A percentile compares a stretch with the other conserved stretches of the same genome.
Evolutionary conservation across 139 green algal genomes (phyloP).

Genomic region (Microglena sp.): DNA sequence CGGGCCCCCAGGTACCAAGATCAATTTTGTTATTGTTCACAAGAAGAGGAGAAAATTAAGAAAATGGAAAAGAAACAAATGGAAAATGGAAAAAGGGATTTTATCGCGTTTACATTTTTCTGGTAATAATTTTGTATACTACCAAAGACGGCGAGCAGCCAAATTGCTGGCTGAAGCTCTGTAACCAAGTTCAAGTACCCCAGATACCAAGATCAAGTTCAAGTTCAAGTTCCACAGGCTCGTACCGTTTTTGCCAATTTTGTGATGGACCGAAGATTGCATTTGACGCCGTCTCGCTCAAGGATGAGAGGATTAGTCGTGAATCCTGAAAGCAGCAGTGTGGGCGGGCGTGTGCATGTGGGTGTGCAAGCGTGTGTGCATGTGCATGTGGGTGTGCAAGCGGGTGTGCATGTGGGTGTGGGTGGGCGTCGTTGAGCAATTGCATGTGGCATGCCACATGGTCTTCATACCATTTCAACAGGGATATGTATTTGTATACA

Average conservation of each 20-base stretch:
- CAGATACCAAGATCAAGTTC: neutral
- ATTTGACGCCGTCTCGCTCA: constrained; percentile 50
- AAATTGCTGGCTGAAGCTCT: too few species aligned
- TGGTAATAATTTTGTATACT: too few species aligned
- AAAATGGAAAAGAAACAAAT: neutral
- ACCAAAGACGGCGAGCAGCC: too few species aligned
- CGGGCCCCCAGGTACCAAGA: too few species aligned
- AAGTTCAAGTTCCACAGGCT: neutral
- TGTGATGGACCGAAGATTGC: constrained; percentile 36
- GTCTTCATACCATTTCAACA: too few species aligned
- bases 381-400: neutral
- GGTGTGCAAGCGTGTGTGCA: neutral
- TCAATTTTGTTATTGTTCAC: too few species aligned
- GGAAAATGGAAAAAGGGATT: neutral
- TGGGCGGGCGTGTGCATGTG: neutral
- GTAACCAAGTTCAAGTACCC: neutral
- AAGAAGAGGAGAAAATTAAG: too few species aligned
- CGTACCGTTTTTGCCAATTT: constrained; percentile 26
- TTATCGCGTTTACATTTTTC: neutral
- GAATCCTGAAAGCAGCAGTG: constrained; percentile 25
- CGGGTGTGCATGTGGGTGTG: neutral
- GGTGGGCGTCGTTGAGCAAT: too few species aligned
- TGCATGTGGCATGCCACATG: too few species aligned
- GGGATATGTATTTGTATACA: too few species aligned
- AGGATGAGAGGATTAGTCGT: constrained; percentile 79